Evolutionary conservation across 2,329 filamentous ascomycete genomes (phyloP).

Genomic region (Rutstroemia sp.): DNA sequence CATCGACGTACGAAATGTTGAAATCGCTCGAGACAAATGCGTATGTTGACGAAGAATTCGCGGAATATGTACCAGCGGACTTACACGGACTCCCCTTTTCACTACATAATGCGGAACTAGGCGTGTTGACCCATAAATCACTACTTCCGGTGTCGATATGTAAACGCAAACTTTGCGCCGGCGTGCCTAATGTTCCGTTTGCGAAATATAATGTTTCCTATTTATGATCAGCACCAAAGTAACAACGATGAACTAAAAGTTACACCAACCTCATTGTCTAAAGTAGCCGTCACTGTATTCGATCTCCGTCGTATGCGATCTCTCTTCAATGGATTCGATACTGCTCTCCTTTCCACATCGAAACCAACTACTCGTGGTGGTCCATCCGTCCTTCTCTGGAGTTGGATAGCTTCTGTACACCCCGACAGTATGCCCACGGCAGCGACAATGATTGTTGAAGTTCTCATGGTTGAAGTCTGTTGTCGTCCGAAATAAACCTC

Average conservation of each 20-base stretch:
- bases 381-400: constrained; percentile 24
- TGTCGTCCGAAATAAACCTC: neutral
- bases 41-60: constrained; percentile 71
- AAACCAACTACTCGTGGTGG: constrained; percentile 27
- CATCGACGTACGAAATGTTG: constrained; percentile 84
- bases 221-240: constrained; percentile 16
- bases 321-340: constrained; percentile 23
- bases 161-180: constrained; percentile 47
- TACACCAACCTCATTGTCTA: constrained; percentile 49
- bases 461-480: constrained; percentile 21
- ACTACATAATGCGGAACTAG: constrained; percentile 52
- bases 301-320: constrained; percentile 37
- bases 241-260: neutral
- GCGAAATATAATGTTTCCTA: constrained; percentile 58
- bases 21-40: constrained; percentile 66
- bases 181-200: constrained; percentile 56
- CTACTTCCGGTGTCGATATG: constrained; percentile 64
- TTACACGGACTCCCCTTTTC: constrained; percentile 43
- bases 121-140: constrained; percentile 64
- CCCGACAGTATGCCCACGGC: constrained; percentile 23
- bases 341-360: constrained; percentile 21
- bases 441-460: constrained; percentile 19
- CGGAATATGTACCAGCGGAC: constrained; percentile 57
- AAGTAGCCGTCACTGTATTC: constrained; percentile 35
- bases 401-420: constrained; percentile 22